Percentiles rank a stretch among this genome's conserved stretches.
phyloP scores from a whole-genome alignment of 2,329 filamentous ascomycete species.

The Coniochaeta prunicola region DNA sequence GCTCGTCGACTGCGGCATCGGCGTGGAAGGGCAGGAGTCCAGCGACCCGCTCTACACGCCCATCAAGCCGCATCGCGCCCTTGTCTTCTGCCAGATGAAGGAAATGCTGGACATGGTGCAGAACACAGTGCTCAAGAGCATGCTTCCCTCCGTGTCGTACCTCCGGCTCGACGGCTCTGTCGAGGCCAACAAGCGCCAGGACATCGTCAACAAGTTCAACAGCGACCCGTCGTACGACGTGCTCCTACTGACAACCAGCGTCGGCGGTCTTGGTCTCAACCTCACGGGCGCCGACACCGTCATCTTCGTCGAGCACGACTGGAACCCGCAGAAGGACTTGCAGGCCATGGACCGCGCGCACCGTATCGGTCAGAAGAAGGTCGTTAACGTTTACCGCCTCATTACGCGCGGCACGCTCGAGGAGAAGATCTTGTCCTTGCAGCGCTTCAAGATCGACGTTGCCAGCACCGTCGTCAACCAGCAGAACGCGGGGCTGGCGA shows the following conservation, averaged over 20 bases:
- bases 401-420: slow-evolving; percentile 94
- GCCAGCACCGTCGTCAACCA: slow-evolving; percentile 98
- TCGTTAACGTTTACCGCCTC: slow-evolving; percentile 95
- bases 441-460: slow-evolving; percentile 99
- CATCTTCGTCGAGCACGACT: slow-evolving; percentile 99
- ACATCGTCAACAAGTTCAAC: slow-evolving; percentile 99
- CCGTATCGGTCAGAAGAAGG: slow-evolving; percentile 98
- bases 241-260: slow-evolving; percentile 85
- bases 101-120: slow-evolving; percentile 99
- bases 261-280: slow-evolving; percentile 90
- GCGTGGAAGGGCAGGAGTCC: slow-evolving; percentile 58
- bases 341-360: slow-evolving; percentile 99
- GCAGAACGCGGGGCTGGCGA: slow-evolving; percentile 87
- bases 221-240: slow-evolving; percentile 95
- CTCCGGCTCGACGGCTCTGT: slow-evolving; percentile 91
- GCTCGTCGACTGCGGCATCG: slow-evolving; percentile 97
- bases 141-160: slow-evolving; percentile 89
- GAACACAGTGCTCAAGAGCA: slow-evolving; percentile 79
- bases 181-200: slow-evolving; percentile 87
- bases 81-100: slow-evolving; percentile 99
- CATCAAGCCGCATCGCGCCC: slow-evolving; percentile 89
- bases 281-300: slow-evolving; percentile 95
- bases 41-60: slow-evolving; percentile 60
- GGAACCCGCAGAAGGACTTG: slow-evolving; percentile 98
- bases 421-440: slow-evolving; percentile 95